Base-by-base conservation (phyloP, 345 rosid species). In the Corchorus olitorius region DNA sequence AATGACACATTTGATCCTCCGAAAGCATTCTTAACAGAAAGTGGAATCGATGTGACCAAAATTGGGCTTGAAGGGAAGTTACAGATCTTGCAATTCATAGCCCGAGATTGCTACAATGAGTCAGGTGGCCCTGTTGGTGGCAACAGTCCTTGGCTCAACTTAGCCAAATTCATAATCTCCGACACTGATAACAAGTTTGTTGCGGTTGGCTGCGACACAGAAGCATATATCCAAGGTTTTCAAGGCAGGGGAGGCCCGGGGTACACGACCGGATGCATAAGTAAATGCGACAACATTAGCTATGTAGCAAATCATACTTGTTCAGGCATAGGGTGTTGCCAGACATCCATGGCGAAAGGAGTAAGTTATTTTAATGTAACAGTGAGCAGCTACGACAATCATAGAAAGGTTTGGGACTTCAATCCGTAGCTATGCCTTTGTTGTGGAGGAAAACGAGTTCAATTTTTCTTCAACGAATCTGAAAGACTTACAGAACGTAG, bases 341-440 rank as follows among this genome's bases (percentile, higher is more conserved):
- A 39, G 62, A 71, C 34, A 19, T 41, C 75, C 52, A 56, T 71
- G 54, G 62, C 75, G 14, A 16, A 60, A 16, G 60, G 46, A 19
- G 10, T 70, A 8, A 14, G 52, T 0, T 39, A 19, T 13, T 56
- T 67, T 41, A 11, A 7, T 1, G 10, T 59, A 37, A 0, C 9
- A 0, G 74, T 62, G 5, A 3, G 16, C 3, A 70, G 64, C 70
- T 65, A 65, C 15, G 1, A 35, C 0, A 56, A 22, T 27, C 41
- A 39, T 8, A 1, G 0, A 10, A 16, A 5, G 0, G 65, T 54
- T 17, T 43, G 15, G 2, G 0, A 2, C 2, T 69, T 75, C 65
- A 75, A 62, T 62, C 72, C 76, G 82, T 61, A 80, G 59, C 68
- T 80, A 19, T 37, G 79, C 79, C 3, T 80, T 80, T 12, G 39